These are phyloP conservation scores for Xylariaceae sp. DNA, from an alignment of 2,329 filamentous ascomycete species.

Conservation along the genomic window DNA sequence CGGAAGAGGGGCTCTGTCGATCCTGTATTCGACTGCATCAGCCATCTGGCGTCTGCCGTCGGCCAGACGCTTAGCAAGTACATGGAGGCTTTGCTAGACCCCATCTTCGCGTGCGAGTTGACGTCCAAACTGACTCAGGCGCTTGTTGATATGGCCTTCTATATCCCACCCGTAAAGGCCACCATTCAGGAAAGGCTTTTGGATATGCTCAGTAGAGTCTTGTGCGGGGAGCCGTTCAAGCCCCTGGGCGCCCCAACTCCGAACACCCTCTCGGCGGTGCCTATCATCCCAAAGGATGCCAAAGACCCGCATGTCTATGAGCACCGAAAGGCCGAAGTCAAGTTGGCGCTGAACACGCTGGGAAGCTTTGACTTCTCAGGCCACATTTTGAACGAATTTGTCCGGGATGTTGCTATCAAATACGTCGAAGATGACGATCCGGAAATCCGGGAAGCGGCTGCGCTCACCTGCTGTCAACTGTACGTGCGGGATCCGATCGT, in stretches of 20 bases:
- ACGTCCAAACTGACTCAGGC: slow-evolving; percentile 93
- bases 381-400: slow-evolving; percentile 95
- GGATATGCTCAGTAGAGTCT: slow-evolving; percentile 89
- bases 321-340: slow-evolving; percentile 77
- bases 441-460: slow-evolving; percentile 88
- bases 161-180: slow-evolving; percentile 89
- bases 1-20: slow-evolving; percentile 58
- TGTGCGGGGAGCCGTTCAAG: slow-evolving; percentile 88
- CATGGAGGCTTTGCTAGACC: slow-evolving; percentile 90
- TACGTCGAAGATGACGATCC: slow-evolving; percentile 96
- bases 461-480: slow-evolving; percentile 94
- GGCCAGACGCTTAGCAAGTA: slow-evolving; percentile 97
- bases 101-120: slow-evolving; percentile 93
- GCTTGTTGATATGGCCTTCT: slow-evolving; percentile 96
- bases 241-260: slow-evolving; percentile 82
- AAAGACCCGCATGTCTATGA: slow-evolving; percentile 80
- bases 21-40: slow-evolving; percentile 96
- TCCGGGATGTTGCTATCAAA: slow-evolving; percentile 94
- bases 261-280: slow-evolving; percentile 74
- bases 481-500: slow-evolving; percentile 97
- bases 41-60: slow-evolving; percentile 88
- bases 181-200: slow-evolving; percentile 91
- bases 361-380: slow-evolving; percentile 96
- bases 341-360: slow-evolving; percentile 85
- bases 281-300: slow-evolving; percentile 79